Conservation (phyloP, 2,329 filamentous ascomycete genomes). For the Cylindrodendrum hubeiense region DNA sequence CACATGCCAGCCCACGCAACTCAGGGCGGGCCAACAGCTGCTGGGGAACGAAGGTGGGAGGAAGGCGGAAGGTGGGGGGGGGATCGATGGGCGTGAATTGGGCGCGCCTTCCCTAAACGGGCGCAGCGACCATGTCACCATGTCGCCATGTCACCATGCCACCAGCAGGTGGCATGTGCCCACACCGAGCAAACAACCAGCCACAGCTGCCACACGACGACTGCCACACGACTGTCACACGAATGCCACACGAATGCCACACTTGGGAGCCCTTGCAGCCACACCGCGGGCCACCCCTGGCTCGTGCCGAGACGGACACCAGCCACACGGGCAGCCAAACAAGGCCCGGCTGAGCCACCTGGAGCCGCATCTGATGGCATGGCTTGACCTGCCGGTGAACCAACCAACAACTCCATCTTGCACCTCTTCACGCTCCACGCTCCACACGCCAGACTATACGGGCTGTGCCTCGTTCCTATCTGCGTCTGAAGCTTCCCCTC, state of each 20-base stretch:
- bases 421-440: constrained; percentile 17
- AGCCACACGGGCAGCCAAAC: constrained; percentile 32
- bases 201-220: too few species aligned
- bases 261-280: background rate
- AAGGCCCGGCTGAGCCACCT: background rate
- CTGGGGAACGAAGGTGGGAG: background rate
- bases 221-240: too few species aligned
- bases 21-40: background rate
- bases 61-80: background rate
- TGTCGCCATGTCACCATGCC: background rate
- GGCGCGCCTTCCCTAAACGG: background rate
- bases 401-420: constrained; percentile 23
- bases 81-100: background rate
- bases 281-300: constrained; percentile 25
- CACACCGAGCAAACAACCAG: background rate
- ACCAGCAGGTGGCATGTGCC: background rate
- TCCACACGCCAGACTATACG: constrained; percentile 24
- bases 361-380: constrained; percentile 38
- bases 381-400: constrained; percentile 12
- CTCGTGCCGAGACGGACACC: constrained; percentile 22
- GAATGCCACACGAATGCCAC: too few species aligned
- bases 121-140: background rate
- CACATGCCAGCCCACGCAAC: background rate
- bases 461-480: constrained; percentile 29
- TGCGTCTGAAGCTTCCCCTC: constrained; percentile 25